Evolutionary conservation across 306 rosid species (phyloP).

Genomic region (Betula pendula): DNA sequence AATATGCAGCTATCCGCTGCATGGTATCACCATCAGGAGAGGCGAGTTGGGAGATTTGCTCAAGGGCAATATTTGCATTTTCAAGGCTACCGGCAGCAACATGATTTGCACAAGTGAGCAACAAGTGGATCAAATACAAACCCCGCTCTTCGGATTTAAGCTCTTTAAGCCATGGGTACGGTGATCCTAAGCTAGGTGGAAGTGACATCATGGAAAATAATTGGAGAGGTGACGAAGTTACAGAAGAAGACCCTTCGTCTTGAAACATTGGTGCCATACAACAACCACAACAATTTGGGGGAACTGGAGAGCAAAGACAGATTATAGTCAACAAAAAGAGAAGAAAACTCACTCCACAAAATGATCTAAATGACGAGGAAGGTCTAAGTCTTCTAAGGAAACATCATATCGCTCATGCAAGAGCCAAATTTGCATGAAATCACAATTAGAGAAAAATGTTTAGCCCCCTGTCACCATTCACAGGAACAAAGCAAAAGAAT

Average conservation of each 20-base stretch:
- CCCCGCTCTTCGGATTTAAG: slow-evolving; percentile 79
- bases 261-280: slow-evolving; percentile 52
- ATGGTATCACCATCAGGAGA: slow-evolving; percentile 79
- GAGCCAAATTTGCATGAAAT: slow-evolving; percentile 13
- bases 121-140: slow-evolving; percentile 69
- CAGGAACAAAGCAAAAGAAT: not conserved
- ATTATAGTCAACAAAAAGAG: not conserved
- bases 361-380: slow-evolving; percentile 11
- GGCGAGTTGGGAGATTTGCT: slow-evolving; percentile 80
- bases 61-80: slow-evolving; percentile 72
- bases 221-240: slow-evolving; percentile 60
- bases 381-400: not conserved
- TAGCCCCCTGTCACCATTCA: not conserved
- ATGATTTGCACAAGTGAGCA: slow-evolving; percentile 78
- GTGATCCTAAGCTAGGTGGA: slow-evolving; percentile 69
- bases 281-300: slow-evolving; percentile 38
- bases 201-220: slow-evolving; percentile 65
- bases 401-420: slow-evolving; percentile 2
- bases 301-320: slow-evolving; percentile 25
- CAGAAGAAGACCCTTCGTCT: slow-evolving; percentile 75
- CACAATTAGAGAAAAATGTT: not conserved
- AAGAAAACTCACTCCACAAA: slow-evolving; percentile 13
- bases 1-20: slow-evolving; percentile 83
- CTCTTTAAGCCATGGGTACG: slow-evolving; percentile 68
- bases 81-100: slow-evolving; percentile 72